These are phyloP conservation scores for Cladosporium sp. DNA, from an alignment of 2,329 filamentous ascomycete genomes.

Conservation along the genomic window DNA sequence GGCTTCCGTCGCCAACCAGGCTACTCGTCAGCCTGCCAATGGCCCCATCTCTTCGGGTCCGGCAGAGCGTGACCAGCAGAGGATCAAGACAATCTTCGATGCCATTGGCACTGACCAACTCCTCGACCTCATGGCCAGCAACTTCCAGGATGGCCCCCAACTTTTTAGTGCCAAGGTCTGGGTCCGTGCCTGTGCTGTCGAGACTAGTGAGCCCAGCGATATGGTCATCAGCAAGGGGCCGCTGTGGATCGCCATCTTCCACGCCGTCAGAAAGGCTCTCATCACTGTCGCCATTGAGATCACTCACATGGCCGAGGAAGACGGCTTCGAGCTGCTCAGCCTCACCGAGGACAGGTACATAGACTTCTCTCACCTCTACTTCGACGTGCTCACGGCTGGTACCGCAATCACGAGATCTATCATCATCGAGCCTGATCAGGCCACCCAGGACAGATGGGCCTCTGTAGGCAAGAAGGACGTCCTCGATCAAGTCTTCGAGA, in stretches of 20 bases:
- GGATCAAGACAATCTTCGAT: conserved; percentile 35
- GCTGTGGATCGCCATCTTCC: neutral
- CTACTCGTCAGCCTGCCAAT: neutral
- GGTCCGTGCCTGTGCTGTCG: conserved; percentile 28
- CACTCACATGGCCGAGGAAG: neutral
- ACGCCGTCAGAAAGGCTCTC: neutral
- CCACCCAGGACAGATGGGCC: neutral
- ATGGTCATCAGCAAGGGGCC: neutral
- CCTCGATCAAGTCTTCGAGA: neutral
- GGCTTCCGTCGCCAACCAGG: neutral
- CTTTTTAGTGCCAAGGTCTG: conserved; percentile 21
- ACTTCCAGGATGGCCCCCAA: conserved; percentile 21
- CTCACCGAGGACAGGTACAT: neutral
- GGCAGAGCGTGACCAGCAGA: neutral
- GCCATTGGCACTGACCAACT: conserved; percentile 41
- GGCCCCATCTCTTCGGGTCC: neutral
- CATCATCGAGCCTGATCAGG: neutral
- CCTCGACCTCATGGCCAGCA: neutral
- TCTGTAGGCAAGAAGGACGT: neutral
- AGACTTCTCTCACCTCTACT: neutral
- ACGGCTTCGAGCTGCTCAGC: neutral
- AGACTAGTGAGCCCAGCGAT: neutral
- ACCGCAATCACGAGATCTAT: neutral
- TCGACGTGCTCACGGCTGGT: neutral
- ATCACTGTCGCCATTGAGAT: neutral